Percentiles rank a stretch among this genome's conserved stretches.
Evolutionary conservation across 2,329 filamentous ascomycete genomes (phyloP).

Genomic region (Cryphonectria japonica): DNA sequence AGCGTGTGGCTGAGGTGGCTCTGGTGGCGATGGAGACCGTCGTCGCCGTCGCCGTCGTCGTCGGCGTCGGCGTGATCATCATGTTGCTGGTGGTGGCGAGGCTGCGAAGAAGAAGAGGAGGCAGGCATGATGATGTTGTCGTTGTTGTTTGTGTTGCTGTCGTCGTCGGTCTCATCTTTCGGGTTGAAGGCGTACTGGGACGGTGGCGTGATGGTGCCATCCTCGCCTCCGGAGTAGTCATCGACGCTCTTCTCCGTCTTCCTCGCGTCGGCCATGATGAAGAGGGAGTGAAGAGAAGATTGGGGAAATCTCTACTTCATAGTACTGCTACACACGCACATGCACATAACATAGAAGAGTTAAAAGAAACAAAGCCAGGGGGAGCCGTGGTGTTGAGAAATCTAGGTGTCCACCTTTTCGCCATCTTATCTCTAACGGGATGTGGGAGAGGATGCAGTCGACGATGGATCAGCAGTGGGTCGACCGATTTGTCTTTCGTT

Average conservation of each 20-base stretch:
- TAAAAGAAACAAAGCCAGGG: neutral
- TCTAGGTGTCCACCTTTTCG: neutral
- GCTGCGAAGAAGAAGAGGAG: neutral
- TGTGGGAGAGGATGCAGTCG: neutral
- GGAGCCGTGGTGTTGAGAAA: neutral
- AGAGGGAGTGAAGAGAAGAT: neutral
- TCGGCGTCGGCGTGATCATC: no score
- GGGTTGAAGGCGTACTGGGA: conserved; percentile 7
- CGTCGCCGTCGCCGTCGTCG: neutral
- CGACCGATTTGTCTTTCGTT: neutral
- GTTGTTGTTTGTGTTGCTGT: neutral
- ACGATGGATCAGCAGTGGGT: conserved; percentile 8
- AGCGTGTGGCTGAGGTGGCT: conserved; percentile 2
- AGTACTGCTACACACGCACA: neutral
- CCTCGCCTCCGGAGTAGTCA: conserved; percentile 7
- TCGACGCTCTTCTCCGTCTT: neutral
- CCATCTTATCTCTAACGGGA: conserved; percentile 9
- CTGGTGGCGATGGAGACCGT: neutral
- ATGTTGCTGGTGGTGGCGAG: conserved; percentile 6
- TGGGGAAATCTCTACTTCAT: neutral
- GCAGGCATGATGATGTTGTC: neutral
- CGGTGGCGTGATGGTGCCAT: conserved; percentile 14
- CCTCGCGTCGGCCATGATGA: conserved; percentile 8
- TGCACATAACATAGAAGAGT: neutral
- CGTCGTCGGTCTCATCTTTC: neutral